phyloP scores from a whole-genome alignment of 768 basidiomycete genomes.

The Podaxis pistillaris region DNA sequence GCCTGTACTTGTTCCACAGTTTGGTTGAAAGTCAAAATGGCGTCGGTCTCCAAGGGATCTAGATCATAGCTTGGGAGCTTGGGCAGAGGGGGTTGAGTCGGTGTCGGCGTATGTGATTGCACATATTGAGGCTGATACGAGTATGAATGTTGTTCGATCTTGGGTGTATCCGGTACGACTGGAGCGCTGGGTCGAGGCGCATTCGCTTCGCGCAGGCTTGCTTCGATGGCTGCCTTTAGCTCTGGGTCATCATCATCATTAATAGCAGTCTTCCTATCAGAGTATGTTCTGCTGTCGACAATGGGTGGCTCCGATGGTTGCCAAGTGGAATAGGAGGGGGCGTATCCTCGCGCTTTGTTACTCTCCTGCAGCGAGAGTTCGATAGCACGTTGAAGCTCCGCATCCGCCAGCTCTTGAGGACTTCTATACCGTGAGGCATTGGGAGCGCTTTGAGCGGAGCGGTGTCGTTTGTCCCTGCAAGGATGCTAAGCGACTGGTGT shows the following conservation, averaged over 20 bases:
- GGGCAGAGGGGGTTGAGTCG: slow-evolving; percentile 43
- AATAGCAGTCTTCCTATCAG: slow-evolving; percentile 26
- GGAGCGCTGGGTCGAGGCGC: slow-evolving; percentile 82
- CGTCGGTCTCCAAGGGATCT: slow-evolving; percentile 76
- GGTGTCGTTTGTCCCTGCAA: slow-evolving; percentile 45
- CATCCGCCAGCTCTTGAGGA: slow-evolving; percentile 68
- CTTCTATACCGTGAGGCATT: slow-evolving; percentile 48
- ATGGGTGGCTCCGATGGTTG: slow-evolving; percentile 72
- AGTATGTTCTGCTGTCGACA: slow-evolving; percentile 51
- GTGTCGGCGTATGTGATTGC: slow-evolving; percentile 42
- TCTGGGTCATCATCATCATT: slow-evolving; percentile 89
- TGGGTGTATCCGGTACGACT: slow-evolving; percentile 50
- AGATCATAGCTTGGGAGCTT: slow-evolving; percentile 79
- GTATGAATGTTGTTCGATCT: slow-evolving; percentile 38
- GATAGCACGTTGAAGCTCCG: slow-evolving; percentile 92
- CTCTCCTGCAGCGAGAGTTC: slow-evolving; percentile 86
- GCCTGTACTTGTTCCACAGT: slow-evolving; percentile 82
- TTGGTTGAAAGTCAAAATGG: slow-evolving; percentile 88
- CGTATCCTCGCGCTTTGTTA: slow-evolving; percentile 60
- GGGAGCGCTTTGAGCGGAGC: slow-evolving; percentile 53
- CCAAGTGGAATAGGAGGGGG: slow-evolving; percentile 65
- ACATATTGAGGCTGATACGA: slow-evolving; percentile 39
- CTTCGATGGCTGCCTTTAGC: slow-evolving; percentile 91
- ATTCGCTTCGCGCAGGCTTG: slow-evolving; percentile 82
- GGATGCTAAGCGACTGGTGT: slow-evolving; percentile 11